phyloP scores from a whole-genome alignment of 106 monocot species.

The Allium sativum region DNA sequence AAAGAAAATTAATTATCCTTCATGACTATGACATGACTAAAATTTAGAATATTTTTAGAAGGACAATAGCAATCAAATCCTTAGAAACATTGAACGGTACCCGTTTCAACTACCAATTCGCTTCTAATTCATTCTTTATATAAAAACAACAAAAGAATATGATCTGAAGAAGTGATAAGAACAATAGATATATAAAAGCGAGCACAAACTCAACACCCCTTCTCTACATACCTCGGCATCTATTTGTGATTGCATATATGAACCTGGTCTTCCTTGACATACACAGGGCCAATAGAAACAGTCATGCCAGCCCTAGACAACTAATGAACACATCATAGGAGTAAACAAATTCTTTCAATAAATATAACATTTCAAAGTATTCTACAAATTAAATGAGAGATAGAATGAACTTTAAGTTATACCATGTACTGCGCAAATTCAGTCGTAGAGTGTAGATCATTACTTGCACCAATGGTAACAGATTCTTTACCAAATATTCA shows the following conservation, averaged over 20 bases:
- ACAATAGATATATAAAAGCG: too few relatives aligned
- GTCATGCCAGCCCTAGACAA: conserved; percentile 98
- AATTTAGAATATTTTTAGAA: too few relatives aligned
- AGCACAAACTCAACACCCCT: background rate
- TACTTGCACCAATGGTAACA: conserved; percentile 85
- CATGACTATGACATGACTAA: too few relatives aligned
- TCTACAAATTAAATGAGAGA: background rate
- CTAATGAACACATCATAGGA: conserved; percentile 14
- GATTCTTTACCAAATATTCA: conserved; percentile 88
- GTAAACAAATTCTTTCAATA: background rate
- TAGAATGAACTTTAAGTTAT: background rate
- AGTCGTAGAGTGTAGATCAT: conserved; percentile 75
- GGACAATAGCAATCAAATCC: too few relatives aligned
- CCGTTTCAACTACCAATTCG: too few relatives aligned
- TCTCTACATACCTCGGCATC: conserved; percentile 74
- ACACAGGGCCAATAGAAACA: conserved; percentile 75
- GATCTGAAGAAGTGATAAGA: too few relatives aligned
- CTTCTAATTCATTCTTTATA: too few relatives aligned
- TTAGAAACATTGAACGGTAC: too few relatives aligned
- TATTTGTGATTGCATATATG: conserved; percentile 94
- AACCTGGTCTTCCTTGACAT: conserved; percentile 80
- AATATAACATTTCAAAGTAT: background rate
- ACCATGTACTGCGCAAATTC: conserved; percentile 97
- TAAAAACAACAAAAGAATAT: too few relatives aligned
- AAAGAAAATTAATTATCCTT: too few relatives aligned